phyloP scores from a whole-genome alignment of 495 filamentous ascomycete species.

The Xylaria scruposa region DNA sequence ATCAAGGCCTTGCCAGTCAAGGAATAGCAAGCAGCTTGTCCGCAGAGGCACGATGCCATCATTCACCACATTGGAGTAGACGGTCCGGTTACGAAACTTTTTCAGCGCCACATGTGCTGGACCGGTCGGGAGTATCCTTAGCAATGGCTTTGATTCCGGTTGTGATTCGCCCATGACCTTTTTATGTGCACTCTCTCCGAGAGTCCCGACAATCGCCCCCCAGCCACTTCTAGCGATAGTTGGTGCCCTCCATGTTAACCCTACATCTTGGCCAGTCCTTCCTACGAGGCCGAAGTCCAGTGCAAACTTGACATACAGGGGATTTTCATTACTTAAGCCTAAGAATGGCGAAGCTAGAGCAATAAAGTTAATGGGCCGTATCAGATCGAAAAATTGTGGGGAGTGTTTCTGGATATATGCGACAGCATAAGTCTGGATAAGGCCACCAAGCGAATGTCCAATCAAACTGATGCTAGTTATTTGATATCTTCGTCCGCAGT shows the following conservation, averaged over 20 bases:
- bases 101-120: constrained; percentile 87
- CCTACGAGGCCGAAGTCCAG: constrained; percentile 95
- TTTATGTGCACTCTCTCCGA: constrained; percentile 68
- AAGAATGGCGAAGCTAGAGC: constrained; percentile 89
- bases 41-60: constrained; percentile 95
- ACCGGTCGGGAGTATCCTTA: constrained; percentile 90
- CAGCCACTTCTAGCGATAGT: constrained; percentile 83
- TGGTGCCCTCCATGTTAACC: constrained; percentile 90
- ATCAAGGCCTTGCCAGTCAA: constrained; percentile 94
- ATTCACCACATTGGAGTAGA: constrained; percentile 98
- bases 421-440: constrained; percentile 93
- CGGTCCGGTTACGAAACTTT: constrained; percentile 87
- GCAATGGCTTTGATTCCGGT: constrained; percentile 83
- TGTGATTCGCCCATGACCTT: constrained; percentile 70
- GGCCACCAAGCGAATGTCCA: constrained; percentile 88
- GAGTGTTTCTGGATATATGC: constrained; percentile 98
- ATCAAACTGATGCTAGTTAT: constrained; percentile 97
- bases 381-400: constrained; percentile 85
- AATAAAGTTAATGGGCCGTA: constrained; percentile 92
- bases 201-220: constrained; percentile 82
- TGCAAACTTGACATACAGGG: constrained; percentile 95
- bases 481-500: constrained; percentile 70
- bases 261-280: constrained; percentile 91
- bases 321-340: constrained; percentile 96
- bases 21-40: constrained; percentile 94